Base-by-base conservation (phyloP, 108 stramenopile genomes). In the Cyclotella kingstonii region DNA sequence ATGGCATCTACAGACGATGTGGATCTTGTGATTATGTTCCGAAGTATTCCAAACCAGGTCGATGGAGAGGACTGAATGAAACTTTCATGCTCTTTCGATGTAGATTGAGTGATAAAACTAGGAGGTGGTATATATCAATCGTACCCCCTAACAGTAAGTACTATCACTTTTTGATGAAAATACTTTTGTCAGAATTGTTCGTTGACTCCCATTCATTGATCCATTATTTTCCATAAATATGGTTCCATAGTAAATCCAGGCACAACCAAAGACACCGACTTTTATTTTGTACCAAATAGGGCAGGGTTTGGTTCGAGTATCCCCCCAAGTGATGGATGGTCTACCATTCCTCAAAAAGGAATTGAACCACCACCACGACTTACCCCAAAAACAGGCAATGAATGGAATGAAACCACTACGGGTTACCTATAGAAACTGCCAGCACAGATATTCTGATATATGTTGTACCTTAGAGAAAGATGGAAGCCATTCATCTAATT, bases 61-160 rank as follows among this genome's bases (percentile, higher is more conserved):
- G 33, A 21, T 84, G 58, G 31, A 50, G 86, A 19, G 88, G 81
- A 2, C 17, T 45, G 23, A 36, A 63, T 17, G 73, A 60, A 43
- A 66, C 61, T 14, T 75, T 75, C 45, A 50, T 48, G 36, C 34
- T 75, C 10, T 96, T 89, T 71, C 83, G 86, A 43, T 96, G 95
- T 77, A 70, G 77, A 50, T 81, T 96, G 7, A 88, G 84, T 65
- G 85, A 90, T 58, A 83, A 84, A 23, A 86, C 89, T 8, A 78
- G 72, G 58, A 81, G 86, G 60, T 96, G 95, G 95, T 96, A 90
- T 61, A 93, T 96, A 42, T 94, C 92, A 11, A 84, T 96, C 38
- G 90, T 93, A 11, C 95, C 92, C 0, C 35, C 47, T 22, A 65
- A 61, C 23, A 55, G 50, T 19, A 18, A 54, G 53, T 54, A 11